phyloP scores from a whole-genome alignment of 345 rosid genomes.

The Syzygium jambos region DNA sequence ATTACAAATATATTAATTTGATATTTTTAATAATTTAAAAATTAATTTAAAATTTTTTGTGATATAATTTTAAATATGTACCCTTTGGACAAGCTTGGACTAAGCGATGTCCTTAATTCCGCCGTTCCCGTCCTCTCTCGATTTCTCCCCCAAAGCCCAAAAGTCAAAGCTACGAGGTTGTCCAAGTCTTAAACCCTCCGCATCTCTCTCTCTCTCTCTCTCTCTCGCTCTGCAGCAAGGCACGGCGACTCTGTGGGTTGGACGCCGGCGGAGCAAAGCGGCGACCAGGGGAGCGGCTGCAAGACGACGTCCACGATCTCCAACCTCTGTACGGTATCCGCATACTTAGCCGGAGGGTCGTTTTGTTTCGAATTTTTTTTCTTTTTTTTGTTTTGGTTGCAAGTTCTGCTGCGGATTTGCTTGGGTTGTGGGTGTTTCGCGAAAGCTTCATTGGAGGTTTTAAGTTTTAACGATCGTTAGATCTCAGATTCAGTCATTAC shows the following conservation, averaged over 20 bases:
- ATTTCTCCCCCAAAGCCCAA: not conserved
- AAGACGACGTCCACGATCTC: not conserved
- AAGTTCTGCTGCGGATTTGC: not conserved
- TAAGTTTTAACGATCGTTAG: not conserved
- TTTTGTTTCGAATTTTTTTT: not conserved
- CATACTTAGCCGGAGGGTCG: not conserved
- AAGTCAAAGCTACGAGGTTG: not conserved
- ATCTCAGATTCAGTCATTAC: not conserved
- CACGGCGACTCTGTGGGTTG: not conserved
- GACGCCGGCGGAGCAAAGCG: not conserved
- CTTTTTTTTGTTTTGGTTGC: not conserved
- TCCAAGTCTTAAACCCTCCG: not conserved
- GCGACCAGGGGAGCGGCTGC: not conserved
- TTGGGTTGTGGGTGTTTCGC: not conserved
- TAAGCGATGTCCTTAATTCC: no score
- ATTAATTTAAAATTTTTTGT: no score
- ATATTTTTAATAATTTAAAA: fast-evolving
- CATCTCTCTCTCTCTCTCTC: not conserved
- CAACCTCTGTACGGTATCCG: not conserved
- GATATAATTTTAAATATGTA: no score
- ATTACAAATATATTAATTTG: no score
- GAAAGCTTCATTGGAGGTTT: not conserved
- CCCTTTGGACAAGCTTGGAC: no score
- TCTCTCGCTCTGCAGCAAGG: not conserved
- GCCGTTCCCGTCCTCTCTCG: not conserved